These are phyloP conservation scores for Hericium coralloides DNA, from an alignment of 768 basidiomycete species.

Conservation along the genomic window DNA sequence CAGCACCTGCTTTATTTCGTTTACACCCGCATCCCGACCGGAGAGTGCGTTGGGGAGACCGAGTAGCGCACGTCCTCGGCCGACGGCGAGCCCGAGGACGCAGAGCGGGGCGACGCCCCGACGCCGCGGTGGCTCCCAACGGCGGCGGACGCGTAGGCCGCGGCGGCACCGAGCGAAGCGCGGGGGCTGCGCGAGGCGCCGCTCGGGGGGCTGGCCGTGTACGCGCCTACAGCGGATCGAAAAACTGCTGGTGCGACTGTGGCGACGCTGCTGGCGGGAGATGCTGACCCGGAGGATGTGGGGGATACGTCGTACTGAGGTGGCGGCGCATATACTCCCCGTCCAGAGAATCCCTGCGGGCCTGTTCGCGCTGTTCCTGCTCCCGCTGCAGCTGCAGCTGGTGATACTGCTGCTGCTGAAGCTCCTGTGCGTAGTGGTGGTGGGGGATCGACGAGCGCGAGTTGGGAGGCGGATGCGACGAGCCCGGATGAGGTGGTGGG, in stretches of 20 bases:
- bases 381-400: slow-evolving; percentile 18
- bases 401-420: slow-evolving; percentile 28
- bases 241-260: slow-evolving; percentile 21
- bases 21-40: background rate
- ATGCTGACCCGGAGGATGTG: background rate
- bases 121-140: background rate
- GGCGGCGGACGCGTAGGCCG: background rate
- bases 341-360: slow-evolving; percentile 11
- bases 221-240: background rate
- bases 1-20: background rate
- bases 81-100: background rate
- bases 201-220: background rate
- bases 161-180: background rate
- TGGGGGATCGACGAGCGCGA: slow-evolving; percentile 37
- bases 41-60: background rate
- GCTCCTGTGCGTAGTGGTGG: slow-evolving; percentile 39
- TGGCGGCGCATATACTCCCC: background rate
- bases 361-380: slow-evolving; percentile 13
- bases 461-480: slow-evolving; percentile 22
- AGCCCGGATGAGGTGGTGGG: slow-evolving; percentile 26
- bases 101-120: background rate
- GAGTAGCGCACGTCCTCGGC: background rate
- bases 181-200: background rate
- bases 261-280: slow-evolving; percentile 14
- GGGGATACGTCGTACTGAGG: background rate